Base-by-base conservation (phyloP, 441 rosid species). In the Adansonia grandidieri region DNA sequence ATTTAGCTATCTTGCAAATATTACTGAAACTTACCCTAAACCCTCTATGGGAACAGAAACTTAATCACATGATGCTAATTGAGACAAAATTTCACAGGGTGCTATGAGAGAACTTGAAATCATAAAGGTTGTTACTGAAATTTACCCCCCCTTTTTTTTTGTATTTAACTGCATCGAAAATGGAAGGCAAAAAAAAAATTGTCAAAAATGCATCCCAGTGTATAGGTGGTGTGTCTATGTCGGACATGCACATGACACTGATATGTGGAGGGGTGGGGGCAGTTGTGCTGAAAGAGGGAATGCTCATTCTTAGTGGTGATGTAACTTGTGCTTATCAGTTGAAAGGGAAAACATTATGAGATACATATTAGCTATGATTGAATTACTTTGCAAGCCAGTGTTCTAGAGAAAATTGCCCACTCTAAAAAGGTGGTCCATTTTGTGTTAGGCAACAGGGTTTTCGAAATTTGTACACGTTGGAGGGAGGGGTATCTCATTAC, bases 401-500 rank as follows among this genome's bases (percentile, higher is more conserved):
- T 62, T 37, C 47, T 28, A 45, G 47, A 75, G 28, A 51, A 62
- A 76, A 47, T 71, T 42, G 22, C n/a, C 51, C 42, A 53, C 50
- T 3, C 67, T 74, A 51, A 64, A 45, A 44, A 79, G 63, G 57
- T 68, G 58, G 78, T 78, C 73, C 75, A 78, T 56, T 80, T 14
- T 77, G 14, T 77, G 82, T 84, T 92, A 94, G 98, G 81, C 81
- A 81, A 74, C 88, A 82, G 65, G 98, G 98, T 78, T 94, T 91
- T 75, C 87, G 85, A 81, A 94, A 84, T 80, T 81, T 93, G 81
- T 93, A 93, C 82, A 90, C 97, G 58, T 85, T 93, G 79, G 86
- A 85, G 86, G 97, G 97, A 79, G 98, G 99, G 20, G 87, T 92
- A 78, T 93, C 97, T 65, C 90, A 90, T 87, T 95, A 91, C 87